These are phyloP conservation scores for Xanthoconium purpureum DNA, from an alignment of 768 basidiomycete species.

Conservation along the genomic window DNA sequence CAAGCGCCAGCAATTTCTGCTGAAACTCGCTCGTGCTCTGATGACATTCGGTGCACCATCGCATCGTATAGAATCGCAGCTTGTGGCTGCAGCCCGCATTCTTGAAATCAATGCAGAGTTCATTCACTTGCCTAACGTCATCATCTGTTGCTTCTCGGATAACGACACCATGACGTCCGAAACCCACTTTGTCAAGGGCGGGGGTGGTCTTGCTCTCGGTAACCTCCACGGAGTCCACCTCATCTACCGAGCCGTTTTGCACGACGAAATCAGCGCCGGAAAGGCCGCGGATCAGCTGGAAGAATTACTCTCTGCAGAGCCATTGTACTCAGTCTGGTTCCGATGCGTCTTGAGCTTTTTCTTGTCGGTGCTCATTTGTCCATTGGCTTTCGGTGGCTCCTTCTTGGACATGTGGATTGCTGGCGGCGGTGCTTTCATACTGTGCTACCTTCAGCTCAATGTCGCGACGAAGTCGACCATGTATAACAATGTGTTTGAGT, in stretches of 20 bases:
- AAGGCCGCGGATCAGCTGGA: constrained; percentile 65
- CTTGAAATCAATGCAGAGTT: constrained; percentile 92
- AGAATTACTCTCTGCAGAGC: constrained; percentile 56
- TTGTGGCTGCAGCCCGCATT: constrained; percentile 82
- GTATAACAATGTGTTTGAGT: constrained; percentile 94
- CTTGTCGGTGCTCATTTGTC: constrained; percentile 76
- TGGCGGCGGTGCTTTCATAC: constrained; percentile 61
- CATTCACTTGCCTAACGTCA: constrained; percentile 76
- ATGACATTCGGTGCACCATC: constrained; percentile 94
- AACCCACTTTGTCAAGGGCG: constrained; percentile 83
- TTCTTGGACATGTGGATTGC: constrained; percentile 85
- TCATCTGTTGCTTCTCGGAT: constrained; percentile 88
- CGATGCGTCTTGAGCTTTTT: constrained; percentile 68
- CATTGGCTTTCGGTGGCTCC: constrained; percentile 80
- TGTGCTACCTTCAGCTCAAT: constrained; percentile 68
- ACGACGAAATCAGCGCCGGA: constrained; percentile 87
- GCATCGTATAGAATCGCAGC: constrained; percentile 90
- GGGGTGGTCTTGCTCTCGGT: constrained; percentile 76
- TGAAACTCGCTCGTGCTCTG: constrained; percentile 80
- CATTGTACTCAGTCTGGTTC: constrained; percentile 59
- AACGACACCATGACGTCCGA: constrained; percentile 86
- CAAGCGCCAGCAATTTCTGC: constrained; percentile 79
- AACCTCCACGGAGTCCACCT: constrained; percentile 80
- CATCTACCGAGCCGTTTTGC: constrained; percentile 84
- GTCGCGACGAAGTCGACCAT: constrained; percentile 74